Evolutionary conservation across 2,329 filamentous ascomycete species (phyloP).

Genomic region (Alternaria gansuensis): DNA sequence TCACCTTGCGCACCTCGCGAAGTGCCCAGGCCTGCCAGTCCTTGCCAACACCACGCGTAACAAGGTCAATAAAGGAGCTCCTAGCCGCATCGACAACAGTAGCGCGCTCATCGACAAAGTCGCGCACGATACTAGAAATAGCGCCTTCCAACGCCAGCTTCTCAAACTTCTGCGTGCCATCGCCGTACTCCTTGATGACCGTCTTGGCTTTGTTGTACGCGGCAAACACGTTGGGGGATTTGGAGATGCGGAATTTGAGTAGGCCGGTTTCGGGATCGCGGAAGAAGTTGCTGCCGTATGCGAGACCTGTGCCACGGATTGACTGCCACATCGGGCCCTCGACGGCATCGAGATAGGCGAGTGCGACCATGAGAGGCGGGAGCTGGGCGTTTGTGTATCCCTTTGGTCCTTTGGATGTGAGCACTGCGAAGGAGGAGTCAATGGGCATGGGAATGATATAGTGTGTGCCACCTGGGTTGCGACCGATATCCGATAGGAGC

Average conservation of each 20-base stretch:
- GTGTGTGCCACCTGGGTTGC: constrained; percentile 75
- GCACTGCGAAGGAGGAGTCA: constrained; percentile 88
- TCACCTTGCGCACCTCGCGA: constrained; percentile 77
- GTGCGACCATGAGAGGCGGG: constrained; percentile 85
- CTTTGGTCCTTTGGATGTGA: constrained; percentile 75
- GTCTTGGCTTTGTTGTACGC: constrained; percentile 80
- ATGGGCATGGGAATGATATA: constrained; percentile 91
- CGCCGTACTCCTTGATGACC: constrained; percentile 77
- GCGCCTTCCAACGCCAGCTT: constrained; percentile 86
- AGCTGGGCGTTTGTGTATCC: constrained; percentile 80
- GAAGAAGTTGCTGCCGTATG: constrained; percentile 84
- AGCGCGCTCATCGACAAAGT: constrained; percentile 85
- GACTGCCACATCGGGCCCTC: constrained; percentile 95
- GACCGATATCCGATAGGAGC: constrained; percentile 78
- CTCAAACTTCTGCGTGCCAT: constrained; percentile 77
- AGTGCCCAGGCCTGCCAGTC: constrained; percentile 83
- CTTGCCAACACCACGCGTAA: constrained; percentile 76
- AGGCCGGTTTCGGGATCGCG: constrained; percentile 81
- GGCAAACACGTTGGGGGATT: constrained; percentile 87
- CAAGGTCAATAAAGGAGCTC: constrained; percentile 82
- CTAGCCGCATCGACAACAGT: constrained; percentile 84
- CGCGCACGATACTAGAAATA: constrained; percentile 86
- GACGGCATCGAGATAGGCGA: constrained; percentile 89
- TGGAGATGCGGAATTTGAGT: constrained; percentile 85
- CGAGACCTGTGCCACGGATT: constrained; percentile 89